A percentile compares a stretch with the other conserved stretches of the same genome.
These are phyloP conservation scores for Penicillium sp. DNA, from an alignment of 2,329 filamentous ascomycete species.

Conservation along the genomic window DNA sequence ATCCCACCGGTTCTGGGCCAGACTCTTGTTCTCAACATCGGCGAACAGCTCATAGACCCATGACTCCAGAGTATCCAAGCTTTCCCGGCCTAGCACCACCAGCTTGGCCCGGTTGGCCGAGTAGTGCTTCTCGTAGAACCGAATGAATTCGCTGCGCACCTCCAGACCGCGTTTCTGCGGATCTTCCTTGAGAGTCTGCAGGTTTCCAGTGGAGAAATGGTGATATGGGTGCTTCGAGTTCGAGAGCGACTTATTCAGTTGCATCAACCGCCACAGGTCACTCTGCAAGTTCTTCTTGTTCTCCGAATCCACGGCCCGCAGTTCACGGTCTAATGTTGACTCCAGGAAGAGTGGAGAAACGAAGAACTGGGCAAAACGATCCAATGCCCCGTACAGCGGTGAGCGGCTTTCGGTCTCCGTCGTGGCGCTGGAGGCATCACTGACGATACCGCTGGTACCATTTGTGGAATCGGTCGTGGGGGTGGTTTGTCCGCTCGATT, in stretches of 20 bases:
- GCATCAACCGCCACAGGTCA: constrained; percentile 84
- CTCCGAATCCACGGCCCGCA: constrained; percentile 89
- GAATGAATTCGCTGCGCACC: constrained; percentile 87
- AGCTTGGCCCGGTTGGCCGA: constrained; percentile 94
- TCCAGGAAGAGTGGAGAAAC: constrained; percentile 84
- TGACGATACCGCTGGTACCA: constrained; percentile 24
- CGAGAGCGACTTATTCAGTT: constrained; percentile 85
- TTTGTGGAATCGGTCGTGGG: constrained; percentile 32
- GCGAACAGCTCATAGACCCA: constrained; percentile 88
- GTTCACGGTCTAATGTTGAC: constrained; percentile 82
- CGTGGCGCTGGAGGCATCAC: constrained; percentile 26
- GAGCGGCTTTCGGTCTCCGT: constrained; percentile 41
- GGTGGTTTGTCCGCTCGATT: constrained; percentile 30
- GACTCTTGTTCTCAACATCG: constrained; percentile 77
- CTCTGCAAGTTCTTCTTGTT: constrained; percentile 97
- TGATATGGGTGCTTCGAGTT: constrained; percentile 87
- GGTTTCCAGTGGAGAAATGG: constrained; percentile 89
- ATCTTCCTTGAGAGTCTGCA: constrained; percentile 80
- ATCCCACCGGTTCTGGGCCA: constrained; percentile 71
- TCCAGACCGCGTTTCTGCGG: constrained; percentile 80
- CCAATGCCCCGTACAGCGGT: constrained; percentile 80
- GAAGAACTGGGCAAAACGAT: constrained; percentile 94
- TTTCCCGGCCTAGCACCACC: constrained; percentile 80
- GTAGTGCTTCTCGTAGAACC: constrained; percentile 87
- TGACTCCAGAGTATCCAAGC: constrained; percentile 76